phyloP scores from a whole-genome alignment of 306 rosid species.

The Myrica gale region DNA sequence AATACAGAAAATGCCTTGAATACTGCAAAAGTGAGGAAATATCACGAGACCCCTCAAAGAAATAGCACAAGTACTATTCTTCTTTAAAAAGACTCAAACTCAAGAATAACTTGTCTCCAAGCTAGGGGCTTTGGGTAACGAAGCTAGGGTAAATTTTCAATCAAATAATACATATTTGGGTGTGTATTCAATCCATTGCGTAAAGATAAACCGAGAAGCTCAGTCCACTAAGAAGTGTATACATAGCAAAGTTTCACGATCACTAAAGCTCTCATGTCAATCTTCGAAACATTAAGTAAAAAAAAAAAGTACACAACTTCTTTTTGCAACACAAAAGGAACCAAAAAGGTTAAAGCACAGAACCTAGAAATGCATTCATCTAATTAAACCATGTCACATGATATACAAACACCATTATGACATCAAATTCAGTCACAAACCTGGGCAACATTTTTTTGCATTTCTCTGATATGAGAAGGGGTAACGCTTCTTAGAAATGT shows the following conservation, averaged over 20 bases:
- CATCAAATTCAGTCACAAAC: slow-evolving; percentile 39
- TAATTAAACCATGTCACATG: neutral
- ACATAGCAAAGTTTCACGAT: neutral
- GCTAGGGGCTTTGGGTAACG: neutral
- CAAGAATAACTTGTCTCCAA: neutral
- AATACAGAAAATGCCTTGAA: slow-evolving; percentile 80
- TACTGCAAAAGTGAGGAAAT: slow-evolving; percentile 46
- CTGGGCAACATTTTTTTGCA: slow-evolving; percentile 77
- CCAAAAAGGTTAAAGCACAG: neutral
- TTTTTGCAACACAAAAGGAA: neutral
- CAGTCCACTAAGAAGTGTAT: neutral
- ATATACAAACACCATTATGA: neutral
- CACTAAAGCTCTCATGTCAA: neutral
- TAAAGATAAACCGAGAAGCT: neutral
- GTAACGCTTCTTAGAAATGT: slow-evolving; percentile 55
- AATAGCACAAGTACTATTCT: slow-evolving; percentile 1
- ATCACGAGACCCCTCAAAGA: slow-evolving; percentile 11
- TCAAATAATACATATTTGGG: neutral
- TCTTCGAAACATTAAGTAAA: neutral
- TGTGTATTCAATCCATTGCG: neutral
- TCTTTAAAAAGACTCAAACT: neutral
- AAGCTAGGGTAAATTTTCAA: neutral
- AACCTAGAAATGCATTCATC: neutral
- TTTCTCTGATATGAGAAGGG: slow-evolving; percentile 52
- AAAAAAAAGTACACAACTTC: neutral